phyloP scores from a whole-genome alignment of 2,329 filamentous ascomycete genomes.

The Akanthomyces lecanii region DNA sequence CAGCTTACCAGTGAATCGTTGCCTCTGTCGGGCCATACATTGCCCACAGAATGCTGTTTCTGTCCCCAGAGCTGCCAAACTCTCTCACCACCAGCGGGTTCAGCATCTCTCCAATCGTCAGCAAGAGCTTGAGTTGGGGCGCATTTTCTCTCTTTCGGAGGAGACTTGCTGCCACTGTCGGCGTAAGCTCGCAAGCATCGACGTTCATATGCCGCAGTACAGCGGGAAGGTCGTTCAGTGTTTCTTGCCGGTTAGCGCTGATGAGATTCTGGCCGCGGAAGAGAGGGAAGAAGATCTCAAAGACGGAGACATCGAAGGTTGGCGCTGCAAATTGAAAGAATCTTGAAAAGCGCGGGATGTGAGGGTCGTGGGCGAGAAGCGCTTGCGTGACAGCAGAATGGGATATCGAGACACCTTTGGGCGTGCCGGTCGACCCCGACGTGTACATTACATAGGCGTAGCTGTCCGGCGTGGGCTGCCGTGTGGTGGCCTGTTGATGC shows the following conservation, averaged over 20 bases:
- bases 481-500: neutral
- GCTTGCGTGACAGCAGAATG: slow-evolving; percentile 78
- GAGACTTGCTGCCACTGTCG: slow-evolving; percentile 77
- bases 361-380: slow-evolving; percentile 71
- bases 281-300: slow-evolving; percentile 89
- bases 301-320: slow-evolving; percentile 91
- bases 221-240: slow-evolving; percentile 71
- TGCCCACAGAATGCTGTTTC: slow-evolving; percentile 69
- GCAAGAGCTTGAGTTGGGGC: slow-evolving; percentile 63
- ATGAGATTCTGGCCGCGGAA: slow-evolving; percentile 71
- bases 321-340: slow-evolving; percentile 91
- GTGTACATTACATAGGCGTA: slow-evolving; percentile 93
- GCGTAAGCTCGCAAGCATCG: slow-evolving; percentile 85
- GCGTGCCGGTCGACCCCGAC: slow-evolving; percentile 81
- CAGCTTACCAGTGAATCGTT: slow-evolving; percentile 70
- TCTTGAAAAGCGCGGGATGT: slow-evolving; percentile 70
- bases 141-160: slow-evolving; percentile 63
- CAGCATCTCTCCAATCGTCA: slow-evolving; percentile 94
- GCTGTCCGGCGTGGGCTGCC: slow-evolving; percentile 31
- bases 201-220: slow-evolving; percentile 62
- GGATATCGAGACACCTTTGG: slow-evolving; percentile 81
- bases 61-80: slow-evolving; percentile 59
- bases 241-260: slow-evolving; percentile 60
- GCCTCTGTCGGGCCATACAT: slow-evolving; percentile 96
- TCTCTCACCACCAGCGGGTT: slow-evolving; percentile 71